phyloP scores from a whole-genome alignment of 345 rosid genomes.

The Gynandropsis gynandra region DNA sequence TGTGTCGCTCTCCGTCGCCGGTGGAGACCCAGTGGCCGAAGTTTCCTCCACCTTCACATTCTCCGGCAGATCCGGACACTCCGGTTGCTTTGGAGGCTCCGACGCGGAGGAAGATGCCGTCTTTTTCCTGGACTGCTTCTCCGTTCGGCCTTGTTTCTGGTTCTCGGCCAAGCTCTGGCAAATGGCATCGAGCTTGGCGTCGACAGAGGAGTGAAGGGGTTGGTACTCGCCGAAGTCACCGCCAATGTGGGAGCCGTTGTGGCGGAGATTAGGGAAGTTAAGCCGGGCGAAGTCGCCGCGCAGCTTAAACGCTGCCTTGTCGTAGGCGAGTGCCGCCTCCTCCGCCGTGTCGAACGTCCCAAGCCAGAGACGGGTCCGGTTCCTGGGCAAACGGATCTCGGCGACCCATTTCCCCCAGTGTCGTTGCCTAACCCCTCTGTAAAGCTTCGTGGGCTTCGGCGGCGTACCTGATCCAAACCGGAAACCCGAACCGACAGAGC shows the following conservation, averaged over 20 bases:
- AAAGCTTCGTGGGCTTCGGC: constrained; percentile 56
- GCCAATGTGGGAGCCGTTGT: constrained; percentile 48
- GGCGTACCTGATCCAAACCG: constrained; percentile 16
- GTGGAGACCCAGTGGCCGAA: constrained; percentile 26
- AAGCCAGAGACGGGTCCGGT: constrained; percentile 94
- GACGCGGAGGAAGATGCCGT: constrained; percentile 12
- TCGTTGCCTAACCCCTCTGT: constrained; percentile 89
- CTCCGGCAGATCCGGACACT: constrained; percentile 16
- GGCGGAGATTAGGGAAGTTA: constrained; percentile 78
- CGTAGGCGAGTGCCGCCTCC: constrained; percentile 92
- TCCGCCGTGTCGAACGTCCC: constrained; percentile 99
- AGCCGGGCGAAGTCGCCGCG: constrained; percentile 89
- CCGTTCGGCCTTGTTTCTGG: constrained; percentile 40
- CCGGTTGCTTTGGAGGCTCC: constrained; percentile 15
- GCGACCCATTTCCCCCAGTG: constrained; percentile 99
- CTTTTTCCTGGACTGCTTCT: constrained; percentile 30
- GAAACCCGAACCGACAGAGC: constrained; percentile 24
- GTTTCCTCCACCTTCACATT: constrained; percentile 36
- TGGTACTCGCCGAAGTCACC: constrained; percentile 73
- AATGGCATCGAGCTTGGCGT: constrained; percentile 81
- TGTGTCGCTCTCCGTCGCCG: constrained; percentile 38
- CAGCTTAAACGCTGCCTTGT: constrained; percentile 79
- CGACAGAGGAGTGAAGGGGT: constrained; percentile 82
- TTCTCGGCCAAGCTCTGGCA: constrained; percentile 59
- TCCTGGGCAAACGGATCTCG: constrained; percentile 87